Percentiles rank a stretch among this genome's conserved stretches.
phyloP scores from a whole-genome alignment of 2,329 filamentous ascomycete species.

The Aspergillus aculeatus region DNA sequence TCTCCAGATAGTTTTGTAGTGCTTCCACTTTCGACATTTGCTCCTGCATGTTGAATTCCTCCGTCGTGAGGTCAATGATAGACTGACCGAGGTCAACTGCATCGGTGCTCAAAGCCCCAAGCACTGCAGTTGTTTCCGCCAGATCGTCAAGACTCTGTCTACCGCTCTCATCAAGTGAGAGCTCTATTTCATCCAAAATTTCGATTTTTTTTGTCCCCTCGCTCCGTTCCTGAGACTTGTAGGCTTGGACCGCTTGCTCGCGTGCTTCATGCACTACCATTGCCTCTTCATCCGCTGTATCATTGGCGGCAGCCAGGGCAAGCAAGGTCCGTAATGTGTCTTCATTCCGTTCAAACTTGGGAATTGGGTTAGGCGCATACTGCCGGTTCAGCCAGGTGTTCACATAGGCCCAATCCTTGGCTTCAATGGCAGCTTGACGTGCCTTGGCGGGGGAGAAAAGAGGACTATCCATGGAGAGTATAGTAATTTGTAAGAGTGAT shows the following conservation, averaged over 20 bases:
- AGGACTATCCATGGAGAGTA: conserved; percentile 35
- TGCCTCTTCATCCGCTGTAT: conserved; percentile 57
- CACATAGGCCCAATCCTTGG: conserved; percentile 88
- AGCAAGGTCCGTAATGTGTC: conserved; percentile 77
- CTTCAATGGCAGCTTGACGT: conserved; percentile 74
- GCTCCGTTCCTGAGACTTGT: conserved; percentile 30
- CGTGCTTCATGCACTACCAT: conserved; percentile 36
- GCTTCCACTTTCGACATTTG: conserved; percentile 56
- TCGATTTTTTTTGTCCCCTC: conserved; percentile 36
- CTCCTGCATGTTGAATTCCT: conserved; percentile 53
- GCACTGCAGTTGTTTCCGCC: conserved; percentile 51
- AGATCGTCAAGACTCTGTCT: conserved; percentile 58
- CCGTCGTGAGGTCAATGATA: conserved; percentile 58
- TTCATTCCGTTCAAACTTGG: conserved; percentile 79
- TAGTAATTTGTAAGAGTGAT: conserved; percentile 1
- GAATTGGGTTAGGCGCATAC: conserved; percentile 62
- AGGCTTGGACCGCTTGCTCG: conserved; percentile 35
- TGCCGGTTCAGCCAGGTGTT: conserved; percentile 77
- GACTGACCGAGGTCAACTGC: conserved; percentile 52
- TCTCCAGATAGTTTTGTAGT: conserved; percentile 58
- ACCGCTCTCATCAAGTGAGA: conserved; percentile 55
- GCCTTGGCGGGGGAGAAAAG: conserved; percentile 63
- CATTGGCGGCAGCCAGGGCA: conserved; percentile 71
- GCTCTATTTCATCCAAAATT: conserved; percentile 56
- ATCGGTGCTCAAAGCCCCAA: conserved; percentile 52